Conservation (phyloP, 768 basidiomycete species). For the Pulveroboletus sp. region DNA sequence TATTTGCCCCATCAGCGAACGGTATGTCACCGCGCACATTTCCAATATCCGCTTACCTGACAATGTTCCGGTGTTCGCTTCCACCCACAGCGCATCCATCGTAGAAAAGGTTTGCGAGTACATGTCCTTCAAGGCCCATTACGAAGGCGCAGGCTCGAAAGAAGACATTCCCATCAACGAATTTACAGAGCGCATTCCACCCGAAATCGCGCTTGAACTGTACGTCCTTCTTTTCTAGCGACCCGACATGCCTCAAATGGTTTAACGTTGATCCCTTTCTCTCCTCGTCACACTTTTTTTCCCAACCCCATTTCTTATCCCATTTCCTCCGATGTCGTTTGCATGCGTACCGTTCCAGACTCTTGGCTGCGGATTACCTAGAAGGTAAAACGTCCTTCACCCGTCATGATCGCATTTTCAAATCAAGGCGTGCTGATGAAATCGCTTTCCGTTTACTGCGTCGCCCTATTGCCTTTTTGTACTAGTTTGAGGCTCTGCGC, state of each 20-base stretch:
- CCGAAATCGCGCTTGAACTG: conserved; percentile 89
- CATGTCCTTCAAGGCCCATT: conserved; percentile 80
- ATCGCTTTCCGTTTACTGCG: not conserved
- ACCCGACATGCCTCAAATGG: not conserved
- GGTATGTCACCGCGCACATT: conserved; percentile 43
- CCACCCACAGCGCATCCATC: conserved; percentile 52
- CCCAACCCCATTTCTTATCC: conserved; percentile 4
- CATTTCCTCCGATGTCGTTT: conserved; percentile 1
- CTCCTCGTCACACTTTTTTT: not conserved
- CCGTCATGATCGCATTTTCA: conserved; percentile 11
- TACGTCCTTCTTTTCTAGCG: conserved; percentile 42
- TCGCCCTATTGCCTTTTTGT: conserved; percentile 5
- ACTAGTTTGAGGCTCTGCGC: conserved; percentile 8
- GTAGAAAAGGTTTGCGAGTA: conserved; percentile 90
- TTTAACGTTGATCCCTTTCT: conserved; percentile 13
- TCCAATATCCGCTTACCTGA: conserved; percentile 1
- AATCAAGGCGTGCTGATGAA: conserved; percentile 16
- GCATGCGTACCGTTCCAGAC: conserved; percentile 31
- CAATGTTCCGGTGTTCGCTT: not conserved
- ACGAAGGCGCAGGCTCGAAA: conserved; percentile 63
- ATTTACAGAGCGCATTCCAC: conserved; percentile 77
- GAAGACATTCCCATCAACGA: conserved; percentile 79
- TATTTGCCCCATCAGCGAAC: conserved; percentile 65
- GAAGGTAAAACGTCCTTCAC: conserved; percentile 42
- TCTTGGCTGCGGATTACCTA: conserved; percentile 64